Evolutionary conservation across 768 basidiomycete species (phyloP), one percentile per base, ranked within the genome.

Genomic region (Leucosporidium creatinivorum): DNA sequence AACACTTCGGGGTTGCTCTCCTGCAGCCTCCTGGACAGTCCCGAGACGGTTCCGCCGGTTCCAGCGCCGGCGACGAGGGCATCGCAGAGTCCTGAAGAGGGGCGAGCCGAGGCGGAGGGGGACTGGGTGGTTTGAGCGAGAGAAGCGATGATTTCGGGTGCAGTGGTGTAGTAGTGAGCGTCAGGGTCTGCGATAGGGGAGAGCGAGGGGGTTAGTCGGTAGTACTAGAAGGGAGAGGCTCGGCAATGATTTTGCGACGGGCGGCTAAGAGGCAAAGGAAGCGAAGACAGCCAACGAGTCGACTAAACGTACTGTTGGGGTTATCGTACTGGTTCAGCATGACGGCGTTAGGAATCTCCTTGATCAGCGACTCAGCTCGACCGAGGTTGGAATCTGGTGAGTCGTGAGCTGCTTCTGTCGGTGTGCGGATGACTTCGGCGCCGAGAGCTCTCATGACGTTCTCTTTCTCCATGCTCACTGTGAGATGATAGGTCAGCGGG

Each of bases 11-110:
- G 79, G 74, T 93, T 93, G 75, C 91, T 88, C 77, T 85, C 88
- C 82, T 89, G 89, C 73, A 94, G 80, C 4, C 87, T 87, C 21
- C 86, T 83, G 23, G 89, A 87, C 58, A 89, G 77, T 2, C 94
- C 94, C n/a, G 89, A 90, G 68, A 99, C 80, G 1, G 94, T 97
- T 17, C 94, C 94, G 19, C 96, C 94, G 2, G 96, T 99, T 19
- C 96, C 96, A 15, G 93, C 90, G 4, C 90, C 86, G 12, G 87
- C 90, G 26, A 96, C 78, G 59, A 98, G 80, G 2, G 85, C 87
- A 76, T 93, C 88, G 28, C 97, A 85, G 76, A 88, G 87, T 59
- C 83, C 56, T 1, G 55, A 61, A 0, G 68, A 9, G 79, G 72
- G 0, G 84, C 55, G 86, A 2, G 86, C 85, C 0, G 88, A 89